phyloP scores from a whole-genome alignment of 1,139 yeast genomes.

The Protomyces macrosporus region DNA sequence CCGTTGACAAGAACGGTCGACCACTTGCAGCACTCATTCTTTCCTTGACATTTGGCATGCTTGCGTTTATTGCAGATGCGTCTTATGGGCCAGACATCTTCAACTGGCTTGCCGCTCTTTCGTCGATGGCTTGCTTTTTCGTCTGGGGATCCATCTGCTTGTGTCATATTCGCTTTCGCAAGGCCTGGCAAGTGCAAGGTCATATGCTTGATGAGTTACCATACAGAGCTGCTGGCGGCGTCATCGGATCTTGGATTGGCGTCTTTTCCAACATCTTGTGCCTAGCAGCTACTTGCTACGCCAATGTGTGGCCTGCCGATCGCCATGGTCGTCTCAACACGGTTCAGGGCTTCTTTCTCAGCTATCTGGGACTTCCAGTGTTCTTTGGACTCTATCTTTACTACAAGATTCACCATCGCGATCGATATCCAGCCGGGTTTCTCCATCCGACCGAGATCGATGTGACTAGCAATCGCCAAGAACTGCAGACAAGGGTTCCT shows the following conservation, averaged over 20 bases:
- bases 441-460: constrained; percentile 58
- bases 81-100: constrained; percentile 65
- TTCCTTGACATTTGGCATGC: constrained; percentile 42
- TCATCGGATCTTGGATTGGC: constrained; percentile 53
- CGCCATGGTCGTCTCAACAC: no score
- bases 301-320: not conserved
- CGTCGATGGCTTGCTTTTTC: constrained; percentile 53
- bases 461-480: constrained; percentile 57
- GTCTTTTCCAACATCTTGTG: constrained; percentile 61
- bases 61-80: constrained; percentile 64
- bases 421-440: constrained; percentile 33
- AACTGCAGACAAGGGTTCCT: constrained; percentile 30
- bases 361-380: constrained; percentile 52
- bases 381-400: constrained; percentile 45
- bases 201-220: constrained; percentile 48
- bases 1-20: constrained; percentile 61
- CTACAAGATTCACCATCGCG: constrained; percentile 44
- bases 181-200: constrained; percentile 30
- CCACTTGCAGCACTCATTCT: constrained; percentile 46
- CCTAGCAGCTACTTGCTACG: constrained; percentile 52
- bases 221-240: constrained; percentile 51
- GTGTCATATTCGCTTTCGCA: constrained; percentile 34
- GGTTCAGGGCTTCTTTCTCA: constrained; percentile 49
- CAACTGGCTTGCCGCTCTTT: constrained; percentile 74
- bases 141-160: constrained; percentile 51